A percentile compares a stretch with the other conserved stretches of the same genome.
Evolutionary conservation across 129 eudicot species (phyloP).

Genomic region (Saussurea involucrata): DNA sequence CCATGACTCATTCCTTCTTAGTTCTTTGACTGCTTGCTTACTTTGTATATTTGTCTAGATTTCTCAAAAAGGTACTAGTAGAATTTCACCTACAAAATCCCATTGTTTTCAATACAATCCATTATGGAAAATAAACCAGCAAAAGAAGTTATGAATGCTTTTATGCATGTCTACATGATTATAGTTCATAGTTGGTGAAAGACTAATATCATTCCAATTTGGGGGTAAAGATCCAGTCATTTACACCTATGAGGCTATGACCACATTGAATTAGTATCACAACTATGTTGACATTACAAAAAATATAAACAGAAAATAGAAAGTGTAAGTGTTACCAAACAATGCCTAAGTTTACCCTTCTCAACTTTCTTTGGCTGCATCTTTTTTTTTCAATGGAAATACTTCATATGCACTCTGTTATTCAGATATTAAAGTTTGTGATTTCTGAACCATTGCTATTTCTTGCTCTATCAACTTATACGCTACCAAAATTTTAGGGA

Average conservation of each 20-base stretch:
- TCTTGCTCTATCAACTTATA: conserved; percentile 1
- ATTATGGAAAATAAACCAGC: conserved; percentile 1
- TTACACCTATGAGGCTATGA: too few relatives aligned
- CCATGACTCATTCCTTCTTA: neutral
- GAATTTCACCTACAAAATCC: neutral
- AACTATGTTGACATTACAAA: too few relatives aligned
- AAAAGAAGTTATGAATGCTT: conserved; percentile 2
- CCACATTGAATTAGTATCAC: too few relatives aligned
- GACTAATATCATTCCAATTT: neutral
- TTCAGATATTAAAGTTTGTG: neutral
- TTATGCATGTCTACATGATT: neutral
- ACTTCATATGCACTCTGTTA: neutral
- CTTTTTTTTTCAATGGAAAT: neutral
- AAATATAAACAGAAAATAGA: too few relatives aligned
- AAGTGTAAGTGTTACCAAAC: too few relatives aligned
- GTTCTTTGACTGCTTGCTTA: neutral
- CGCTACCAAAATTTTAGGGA: conserved; percentile 44
- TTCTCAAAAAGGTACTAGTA: neutral
- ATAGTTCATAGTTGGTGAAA: neutral
- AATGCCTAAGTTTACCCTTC: neutral
- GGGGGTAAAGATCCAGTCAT: too few relatives aligned
- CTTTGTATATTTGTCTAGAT: neutral
- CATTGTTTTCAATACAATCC: neutral
- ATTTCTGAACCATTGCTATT: neutral
- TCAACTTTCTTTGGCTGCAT: neutral